Conservation (phyloP, 2,329 filamentous ascomycete species). For the Furcasterigmium sp. region DNA sequence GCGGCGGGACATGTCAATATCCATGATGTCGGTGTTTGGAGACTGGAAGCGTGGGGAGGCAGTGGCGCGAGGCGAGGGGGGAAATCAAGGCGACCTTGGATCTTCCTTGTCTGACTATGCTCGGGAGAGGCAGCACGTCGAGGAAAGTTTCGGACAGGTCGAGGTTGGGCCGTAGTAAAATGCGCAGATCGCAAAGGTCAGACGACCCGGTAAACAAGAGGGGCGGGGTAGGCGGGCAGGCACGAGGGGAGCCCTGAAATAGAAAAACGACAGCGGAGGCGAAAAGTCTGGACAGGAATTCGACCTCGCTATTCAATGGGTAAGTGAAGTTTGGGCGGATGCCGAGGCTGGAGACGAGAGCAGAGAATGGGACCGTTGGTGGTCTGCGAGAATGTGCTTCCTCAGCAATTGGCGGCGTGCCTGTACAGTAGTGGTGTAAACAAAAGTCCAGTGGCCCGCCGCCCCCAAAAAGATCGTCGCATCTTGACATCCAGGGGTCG, state of each 20-base stretch:
- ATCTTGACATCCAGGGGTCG: neutral
- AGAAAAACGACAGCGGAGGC: neutral
- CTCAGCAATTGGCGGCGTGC: neutral
- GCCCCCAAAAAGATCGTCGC: constrained; percentile 4
- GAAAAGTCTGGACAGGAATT: no score
- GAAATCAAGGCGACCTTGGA: neutral
- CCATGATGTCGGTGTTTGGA: constrained; percentile 20
- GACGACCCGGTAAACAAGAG: constrained; percentile 7
- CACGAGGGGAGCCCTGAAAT: constrained; percentile 1
- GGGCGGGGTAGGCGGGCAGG: constrained; percentile 4
- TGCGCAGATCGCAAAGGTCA: constrained; percentile 5
- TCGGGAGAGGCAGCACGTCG: constrained; percentile 5
- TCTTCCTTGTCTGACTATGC: neutral
- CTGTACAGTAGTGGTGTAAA: neutral
- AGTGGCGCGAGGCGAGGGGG: neutral
- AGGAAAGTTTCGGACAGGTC: constrained; percentile 1
- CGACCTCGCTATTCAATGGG: constrained; percentile 1
- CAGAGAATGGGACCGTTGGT: no score
- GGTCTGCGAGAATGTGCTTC: neutral
- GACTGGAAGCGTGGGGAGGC: neutral
- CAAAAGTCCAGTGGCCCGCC: constrained; percentile 2
- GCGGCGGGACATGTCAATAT: constrained; percentile 76
- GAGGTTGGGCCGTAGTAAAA: constrained; percentile 6
- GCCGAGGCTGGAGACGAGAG: constrained; percentile 2
- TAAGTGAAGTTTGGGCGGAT: constrained; percentile 3